phyloP scores from a whole-genome alignment of 257 asterid genomes.

The Paraleonurus japonicus region DNA sequence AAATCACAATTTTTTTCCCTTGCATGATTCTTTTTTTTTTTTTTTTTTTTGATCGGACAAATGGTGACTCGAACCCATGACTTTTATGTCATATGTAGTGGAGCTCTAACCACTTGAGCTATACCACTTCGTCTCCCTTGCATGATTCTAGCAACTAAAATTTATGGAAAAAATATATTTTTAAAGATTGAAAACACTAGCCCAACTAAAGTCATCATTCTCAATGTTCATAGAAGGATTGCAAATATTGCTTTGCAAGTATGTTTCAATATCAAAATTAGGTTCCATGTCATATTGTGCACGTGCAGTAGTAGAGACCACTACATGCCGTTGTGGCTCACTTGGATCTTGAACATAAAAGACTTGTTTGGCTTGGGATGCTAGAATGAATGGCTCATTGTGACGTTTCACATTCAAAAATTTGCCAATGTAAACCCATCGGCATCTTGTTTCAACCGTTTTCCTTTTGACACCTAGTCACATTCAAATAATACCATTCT shows the following conservation, averaged over 20 bases:
- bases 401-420: background rate
- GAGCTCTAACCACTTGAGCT: too few species aligned
- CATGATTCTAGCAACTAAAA: too few species aligned
- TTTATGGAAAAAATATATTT: too few species aligned
- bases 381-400: background rate
- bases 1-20: too few species aligned
- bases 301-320: background rate
- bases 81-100: too few species aligned
- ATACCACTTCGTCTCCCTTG: too few species aligned
- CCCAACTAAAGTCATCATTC: background rate
- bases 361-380: background rate
- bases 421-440: background rate
- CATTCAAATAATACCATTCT: background rate
- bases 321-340: background rate
- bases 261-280: background rate
- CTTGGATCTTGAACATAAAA: background rate
- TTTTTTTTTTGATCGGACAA: too few species aligned
- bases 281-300: background rate
- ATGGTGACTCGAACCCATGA: too few species aligned
- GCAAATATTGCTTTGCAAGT: background rate
- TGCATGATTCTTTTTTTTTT: too few species aligned
- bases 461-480: background rate
- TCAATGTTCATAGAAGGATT: background rate
- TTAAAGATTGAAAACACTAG: too few species aligned
- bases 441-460: background rate